These are phyloP conservation scores for Fusarium sp. DNA, from an alignment of 2,329 filamentous ascomycete genomes.

Conservation along the genomic window DNA sequence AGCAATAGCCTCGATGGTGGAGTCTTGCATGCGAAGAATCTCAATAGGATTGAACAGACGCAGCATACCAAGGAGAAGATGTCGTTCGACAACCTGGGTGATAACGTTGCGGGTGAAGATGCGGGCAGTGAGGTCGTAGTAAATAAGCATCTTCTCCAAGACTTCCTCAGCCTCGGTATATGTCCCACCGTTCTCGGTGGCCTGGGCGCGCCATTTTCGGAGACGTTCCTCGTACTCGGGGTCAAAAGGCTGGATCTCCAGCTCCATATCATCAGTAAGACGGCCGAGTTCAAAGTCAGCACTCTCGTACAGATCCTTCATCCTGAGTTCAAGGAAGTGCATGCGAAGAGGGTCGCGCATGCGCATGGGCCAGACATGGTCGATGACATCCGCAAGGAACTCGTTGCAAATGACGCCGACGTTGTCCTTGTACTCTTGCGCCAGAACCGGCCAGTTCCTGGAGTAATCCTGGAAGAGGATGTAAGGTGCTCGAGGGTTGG, in stretches of 20 bases:
- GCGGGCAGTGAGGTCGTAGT: constrained; percentile 65
- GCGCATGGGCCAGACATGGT: constrained; percentile 63
- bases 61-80: constrained; percentile 65
- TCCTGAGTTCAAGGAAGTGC: constrained; percentile 63
- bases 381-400: constrained; percentile 64
- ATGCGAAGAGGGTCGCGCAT: constrained; percentile 65
- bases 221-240: constrained; percentile 66
- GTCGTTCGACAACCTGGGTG: constrained; percentile 65
- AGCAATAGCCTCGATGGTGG: constrained; percentile 62
- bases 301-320: constrained; percentile 61
- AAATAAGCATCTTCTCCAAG: constrained; percentile 68
- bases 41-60: constrained; percentile 66
- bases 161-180: constrained; percentile 67
- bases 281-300: constrained; percentile 61
- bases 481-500: constrained; percentile 65
- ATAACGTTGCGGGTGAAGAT: constrained; percentile 66
- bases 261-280: constrained; percentile 63
- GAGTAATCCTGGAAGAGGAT: constrained; percentile 67
- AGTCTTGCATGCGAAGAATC: constrained; percentile 61
- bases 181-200: constrained; percentile 58
- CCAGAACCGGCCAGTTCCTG: constrained; percentile 64
- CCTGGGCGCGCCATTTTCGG: constrained; percentile 59
- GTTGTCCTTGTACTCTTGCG: constrained; percentile 67
- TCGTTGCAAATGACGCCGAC: constrained; percentile 67
- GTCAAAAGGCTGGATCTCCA: constrained; percentile 66